Conservation (phyloP, 306 rosid species). For the Hippophae gyantsensis region DNA sequence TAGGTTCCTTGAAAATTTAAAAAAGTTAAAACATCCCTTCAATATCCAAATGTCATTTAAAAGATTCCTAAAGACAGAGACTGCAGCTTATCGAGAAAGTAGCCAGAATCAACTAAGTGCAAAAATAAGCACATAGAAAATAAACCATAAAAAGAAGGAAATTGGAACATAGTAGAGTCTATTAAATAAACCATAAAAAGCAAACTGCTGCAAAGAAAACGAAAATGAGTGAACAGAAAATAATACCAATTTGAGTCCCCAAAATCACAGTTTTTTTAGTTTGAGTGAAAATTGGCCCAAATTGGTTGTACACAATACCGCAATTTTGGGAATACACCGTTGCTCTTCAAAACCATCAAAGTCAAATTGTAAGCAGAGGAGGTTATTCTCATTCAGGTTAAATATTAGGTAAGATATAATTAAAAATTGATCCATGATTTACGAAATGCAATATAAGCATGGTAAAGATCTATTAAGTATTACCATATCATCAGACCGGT, state of each 20-base stretch:
- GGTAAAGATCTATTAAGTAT: slow-evolving; percentile 19
- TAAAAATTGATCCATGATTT: background rate
- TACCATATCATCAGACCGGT: slow-evolving; percentile 81
- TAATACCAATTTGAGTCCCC: too few species aligned
- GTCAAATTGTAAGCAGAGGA: background rate
- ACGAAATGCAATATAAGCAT: background rate
- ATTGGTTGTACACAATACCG: too few species aligned
- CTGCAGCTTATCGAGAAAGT: background rate
- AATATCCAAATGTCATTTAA: slow-evolving; percentile 3
- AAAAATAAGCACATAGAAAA: too few species aligned
- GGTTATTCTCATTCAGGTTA: background rate
- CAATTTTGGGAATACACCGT: too few species aligned
- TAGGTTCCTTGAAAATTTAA: slow-evolving; percentile 50
- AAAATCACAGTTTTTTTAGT: too few species aligned
- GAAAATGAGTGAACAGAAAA: too few species aligned
- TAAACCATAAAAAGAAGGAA: too few species aligned
- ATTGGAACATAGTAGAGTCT: too few species aligned
- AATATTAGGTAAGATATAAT: background rate
- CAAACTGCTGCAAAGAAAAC: too few species aligned
- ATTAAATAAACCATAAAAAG: too few species aligned
- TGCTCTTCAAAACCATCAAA: background rate
- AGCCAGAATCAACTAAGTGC: background rate
- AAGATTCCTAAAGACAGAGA: background rate
- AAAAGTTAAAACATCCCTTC: slow-evolving; percentile 13
- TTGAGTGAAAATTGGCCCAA: too few species aligned